Evolutionary conservation across 495 filamentous ascomycete species (phyloP).

Genomic region (Penicillium desertorum): DNA sequence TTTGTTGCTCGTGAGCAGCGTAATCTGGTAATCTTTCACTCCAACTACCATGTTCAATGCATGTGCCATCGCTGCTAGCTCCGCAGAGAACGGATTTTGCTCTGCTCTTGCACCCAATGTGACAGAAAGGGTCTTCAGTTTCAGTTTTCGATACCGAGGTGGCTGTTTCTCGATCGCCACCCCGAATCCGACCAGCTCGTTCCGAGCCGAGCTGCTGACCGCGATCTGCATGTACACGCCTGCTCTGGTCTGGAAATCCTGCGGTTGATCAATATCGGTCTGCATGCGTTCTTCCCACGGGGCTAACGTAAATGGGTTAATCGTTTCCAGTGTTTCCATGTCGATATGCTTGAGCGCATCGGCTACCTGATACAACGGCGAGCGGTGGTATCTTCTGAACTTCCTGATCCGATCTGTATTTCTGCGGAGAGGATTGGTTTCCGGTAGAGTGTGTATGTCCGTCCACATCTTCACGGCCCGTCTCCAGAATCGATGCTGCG

Average conservation of each 20-base stretch:
- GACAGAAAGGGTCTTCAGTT: no score
- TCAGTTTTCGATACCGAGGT: no score
- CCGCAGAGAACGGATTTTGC: no score
- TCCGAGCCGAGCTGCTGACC: no score
- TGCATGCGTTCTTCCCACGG: not conserved
- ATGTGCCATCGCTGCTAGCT: no score
- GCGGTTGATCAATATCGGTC: not conserved
- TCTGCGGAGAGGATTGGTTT: conserved; percentile 26
- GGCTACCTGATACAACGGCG: conserved; percentile 11
- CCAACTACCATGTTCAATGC: not conserved
- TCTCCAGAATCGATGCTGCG: conserved; percentile 21
- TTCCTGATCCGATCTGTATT: conserved; percentile 13
- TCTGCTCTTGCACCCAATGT: no score
- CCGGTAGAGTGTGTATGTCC: conserved; percentile 2
- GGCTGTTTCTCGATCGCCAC: no score
- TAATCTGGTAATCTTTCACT: not conserved
- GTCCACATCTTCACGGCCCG: conserved; percentile 25
- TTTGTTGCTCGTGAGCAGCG: not conserved
- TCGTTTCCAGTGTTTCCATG: conserved; percentile 2
- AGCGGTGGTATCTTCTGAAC: not conserved
- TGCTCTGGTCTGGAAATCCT: no score
- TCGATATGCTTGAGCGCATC: conserved; percentile 9
- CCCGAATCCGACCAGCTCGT: no score
- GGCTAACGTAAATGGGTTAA: not conserved
- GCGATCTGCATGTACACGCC: no score